Conservation (phyloP, 345 rosid genomes). For the Lumnitzera littorea region DNA sequence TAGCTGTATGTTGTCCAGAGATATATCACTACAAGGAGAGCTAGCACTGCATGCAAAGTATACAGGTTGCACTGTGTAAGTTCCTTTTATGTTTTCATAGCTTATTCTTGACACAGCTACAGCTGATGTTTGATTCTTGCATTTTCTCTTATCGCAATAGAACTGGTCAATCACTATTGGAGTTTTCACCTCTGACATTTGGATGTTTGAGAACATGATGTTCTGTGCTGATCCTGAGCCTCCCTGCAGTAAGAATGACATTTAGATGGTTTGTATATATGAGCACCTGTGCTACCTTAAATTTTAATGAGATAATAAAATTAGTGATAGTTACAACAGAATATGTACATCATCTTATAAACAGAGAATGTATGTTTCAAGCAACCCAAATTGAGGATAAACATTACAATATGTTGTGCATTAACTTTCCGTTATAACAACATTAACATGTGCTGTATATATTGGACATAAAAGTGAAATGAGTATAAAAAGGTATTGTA, state of each 20-base stretch:
- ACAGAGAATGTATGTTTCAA: too few relatives aligned
- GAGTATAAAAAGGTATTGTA: too few relatives aligned
- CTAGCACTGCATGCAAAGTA: conserved; percentile 74
- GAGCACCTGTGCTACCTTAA: too few relatives aligned
- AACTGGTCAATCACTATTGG: conserved; percentile 86
- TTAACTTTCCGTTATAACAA: too few relatives aligned
- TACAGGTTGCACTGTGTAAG: conserved; percentile 54
- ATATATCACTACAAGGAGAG: conserved; percentile 62
- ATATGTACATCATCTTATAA: too few relatives aligned
- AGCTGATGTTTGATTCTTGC: conserved; percentile 63
- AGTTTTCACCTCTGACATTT: conserved; percentile 49
- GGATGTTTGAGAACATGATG: conserved; percentile 69
- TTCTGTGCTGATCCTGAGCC: conserved; percentile 70
- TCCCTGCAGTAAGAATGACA: conserved; percentile 39
- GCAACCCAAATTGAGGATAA: too few relatives aligned
- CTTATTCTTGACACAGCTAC: conserved; percentile 58
- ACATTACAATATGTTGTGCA: too few relatives aligned
- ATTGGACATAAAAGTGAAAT: too few relatives aligned
- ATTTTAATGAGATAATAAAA: too few relatives aligned
- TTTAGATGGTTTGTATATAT: too few relatives aligned
- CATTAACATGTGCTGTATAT: too few relatives aligned
- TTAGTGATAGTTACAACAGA: too few relatives aligned
- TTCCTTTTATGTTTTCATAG: conserved; percentile 60
- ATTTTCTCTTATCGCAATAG: conserved; percentile 53
- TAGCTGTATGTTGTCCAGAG: conserved; percentile 47